Evolutionary conservation across 768 basidiomycete species (phyloP).

Genomic region (Tephrocybe sp.): DNA sequence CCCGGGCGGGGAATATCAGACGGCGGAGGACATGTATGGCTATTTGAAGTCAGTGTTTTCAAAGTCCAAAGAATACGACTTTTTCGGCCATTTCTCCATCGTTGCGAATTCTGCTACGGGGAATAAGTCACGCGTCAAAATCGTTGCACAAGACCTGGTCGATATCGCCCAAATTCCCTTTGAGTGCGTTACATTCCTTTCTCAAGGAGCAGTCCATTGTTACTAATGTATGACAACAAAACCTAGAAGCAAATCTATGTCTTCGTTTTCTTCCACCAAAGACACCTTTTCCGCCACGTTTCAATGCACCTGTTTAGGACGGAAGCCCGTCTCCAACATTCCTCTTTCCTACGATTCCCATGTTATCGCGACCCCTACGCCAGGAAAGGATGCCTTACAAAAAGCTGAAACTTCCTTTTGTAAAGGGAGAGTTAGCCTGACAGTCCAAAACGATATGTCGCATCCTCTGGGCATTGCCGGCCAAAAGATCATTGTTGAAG

Average conservation of each 20-base stretch:
- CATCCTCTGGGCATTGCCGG: slow-evolving; percentile 26
- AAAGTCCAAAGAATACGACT: slow-evolving; percentile 12
- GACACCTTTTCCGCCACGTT: not conserved
- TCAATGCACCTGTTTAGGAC: not conserved
- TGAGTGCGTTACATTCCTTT: slow-evolving; percentile 20
- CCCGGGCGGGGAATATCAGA: slow-evolving; percentile 28
- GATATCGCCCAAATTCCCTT: slow-evolving; percentile 27
- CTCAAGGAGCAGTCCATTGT: not conserved
- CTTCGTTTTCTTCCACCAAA: not conserved
- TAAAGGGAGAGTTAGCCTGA: slow-evolving; percentile 22
- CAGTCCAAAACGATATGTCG: slow-evolving; percentile 21
- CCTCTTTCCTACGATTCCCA: not conserved
- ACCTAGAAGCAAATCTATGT: not conserved
- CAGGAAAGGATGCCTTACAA: not conserved
- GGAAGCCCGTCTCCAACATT: not conserved
- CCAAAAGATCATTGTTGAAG: slow-evolving; percentile 23
- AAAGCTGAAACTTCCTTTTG: slow-evolving; percentile 9
- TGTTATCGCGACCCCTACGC: not conserved
- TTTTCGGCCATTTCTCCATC: slow-evolving; percentile 29
- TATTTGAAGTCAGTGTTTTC: slow-evolving; percentile 15
- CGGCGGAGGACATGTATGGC: slow-evolving; percentile 26
- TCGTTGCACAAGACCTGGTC: slow-evolving; percentile 27
- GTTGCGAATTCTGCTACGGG: slow-evolving; percentile 21
- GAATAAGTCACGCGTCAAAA: slow-evolving; percentile 19
- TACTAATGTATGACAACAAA: not conserved